Conservation (phyloP, 2,329 filamentous ascomycete genomes). For the Aspergillus persii region DNA sequence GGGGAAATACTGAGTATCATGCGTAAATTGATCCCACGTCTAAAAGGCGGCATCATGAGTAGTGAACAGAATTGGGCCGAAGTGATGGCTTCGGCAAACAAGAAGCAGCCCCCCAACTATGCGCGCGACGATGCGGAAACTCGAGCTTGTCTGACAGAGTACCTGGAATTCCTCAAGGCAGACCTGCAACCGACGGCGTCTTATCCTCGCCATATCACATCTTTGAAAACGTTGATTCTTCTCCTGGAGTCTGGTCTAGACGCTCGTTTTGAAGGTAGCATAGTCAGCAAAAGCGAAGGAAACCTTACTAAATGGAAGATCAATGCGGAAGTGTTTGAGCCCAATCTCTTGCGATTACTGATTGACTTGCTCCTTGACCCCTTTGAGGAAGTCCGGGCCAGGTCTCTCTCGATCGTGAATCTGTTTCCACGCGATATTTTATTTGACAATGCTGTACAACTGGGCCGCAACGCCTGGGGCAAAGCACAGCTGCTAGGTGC, state of each 20-base stretch:
- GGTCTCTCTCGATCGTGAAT: slow-evolving; percentile 47
- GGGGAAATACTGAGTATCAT: slow-evolving; percentile 74
- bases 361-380: slow-evolving; percentile 82
- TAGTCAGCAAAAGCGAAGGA: slow-evolving; percentile 49
- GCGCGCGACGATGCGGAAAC: slow-evolving; percentile 52
- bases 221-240: slow-evolving; percentile 67
- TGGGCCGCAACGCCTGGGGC: slow-evolving; percentile 15
- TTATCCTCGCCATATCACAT: slow-evolving; percentile 84
- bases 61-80: slow-evolving; percentile 28
- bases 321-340: slow-evolving; percentile 43
- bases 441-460: slow-evolving; percentile 12
- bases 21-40: slow-evolving; percentile 72
- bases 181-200: slow-evolving; percentile 80
- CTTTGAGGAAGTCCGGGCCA: slow-evolving; percentile 82
- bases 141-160: slow-evolving; percentile 67
- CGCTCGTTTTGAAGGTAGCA: slow-evolving; percentile 36
- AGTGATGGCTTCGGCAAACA: slow-evolving; percentile 8
- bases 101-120: slow-evolving; percentile 25
- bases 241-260: slow-evolving; percentile 71
- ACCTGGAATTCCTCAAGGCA: slow-evolving; percentile 65
- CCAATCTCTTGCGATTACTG: slow-evolving; percentile 53
- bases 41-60: slow-evolving; percentile 63
- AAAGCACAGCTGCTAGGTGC: slow-evolving; percentile 30
- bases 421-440: slow-evolving; percentile 34
- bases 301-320: slow-evolving; percentile 52